Base-by-base conservation (phyloP, 2,329 filamentous ascomycete genomes). In the Pseudogymnoascus sp. region DNA sequence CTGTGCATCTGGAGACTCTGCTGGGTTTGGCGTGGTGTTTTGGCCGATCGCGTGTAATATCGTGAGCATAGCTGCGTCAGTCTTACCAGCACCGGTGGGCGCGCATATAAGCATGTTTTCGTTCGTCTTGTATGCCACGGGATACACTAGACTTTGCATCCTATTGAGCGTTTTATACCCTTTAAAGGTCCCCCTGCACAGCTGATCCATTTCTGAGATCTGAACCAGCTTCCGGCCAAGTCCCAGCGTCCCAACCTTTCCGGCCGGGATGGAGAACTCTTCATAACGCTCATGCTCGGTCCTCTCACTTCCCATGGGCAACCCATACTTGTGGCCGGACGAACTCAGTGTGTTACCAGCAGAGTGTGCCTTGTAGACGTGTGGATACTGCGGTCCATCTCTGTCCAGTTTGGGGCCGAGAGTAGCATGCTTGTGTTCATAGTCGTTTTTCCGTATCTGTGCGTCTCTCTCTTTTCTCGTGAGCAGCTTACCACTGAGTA, bases 61-160 rank as follows among this genome's bases (percentile, higher is more conserved):
- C 0, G 95, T 94, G 68, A 99, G 82, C 92, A 99, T 95, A 7
- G 94, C 95, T 30, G 93, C 94, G 76, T 99, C 94, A 1, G 94
- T 99, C 82, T 99, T 99, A 85, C 94, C 82, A 65, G 92, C 92
- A 84, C 94, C 94, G 61, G 94, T 99, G 4, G 94, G 94, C 22
- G 94, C 94, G 75, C 94, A 99, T 64, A 99, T 95, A 60, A 99
- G 84, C 93, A 99, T 97, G 69, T 99, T 99, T 76, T 99, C 94
- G 71, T 87, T 96, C 2, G 91, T 97, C 73, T 88, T 91, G 77
- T 99, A 97, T 0, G 92, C 94, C 4, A 99, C 91, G 0, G 92
- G 92, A 70, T 96, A 96, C 0, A 97, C 90, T 58, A 99, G 80
- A 73, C 92, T 97, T 77, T 99, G 94, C 95, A 99, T 99, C 28